phyloP scores from a whole-genome alignment of 345 rosid genomes.

The Rhodomyrtus tomentosa region DNA sequence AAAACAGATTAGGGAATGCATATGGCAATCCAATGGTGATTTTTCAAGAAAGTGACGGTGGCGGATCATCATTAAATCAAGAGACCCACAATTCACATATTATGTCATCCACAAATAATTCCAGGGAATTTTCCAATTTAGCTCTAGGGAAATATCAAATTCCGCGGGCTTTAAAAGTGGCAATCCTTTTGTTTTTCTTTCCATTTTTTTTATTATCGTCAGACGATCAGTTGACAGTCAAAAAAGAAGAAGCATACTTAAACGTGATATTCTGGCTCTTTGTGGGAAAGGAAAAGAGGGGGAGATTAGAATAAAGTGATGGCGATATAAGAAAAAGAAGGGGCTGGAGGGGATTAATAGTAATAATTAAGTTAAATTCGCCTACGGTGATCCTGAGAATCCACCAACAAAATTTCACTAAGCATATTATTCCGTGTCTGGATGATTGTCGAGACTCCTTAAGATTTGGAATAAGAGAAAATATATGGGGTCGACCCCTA shows the following conservation, averaged over 20 bases:
- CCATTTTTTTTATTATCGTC: background rate
- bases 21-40: background rate
- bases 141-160: background rate
- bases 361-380: conserved; percentile 8
- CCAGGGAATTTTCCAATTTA: background rate
- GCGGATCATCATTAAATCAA: background rate
- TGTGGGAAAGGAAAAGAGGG: background rate
- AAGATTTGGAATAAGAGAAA: conserved; percentile 19
- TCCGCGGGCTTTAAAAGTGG: background rate
- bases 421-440: conserved; percentile 19
- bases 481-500: background rate
- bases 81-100: background rate
- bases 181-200: background rate
- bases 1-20: background rate
- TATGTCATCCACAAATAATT: background rate
- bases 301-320: conserved; percentile 18
- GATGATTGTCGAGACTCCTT: conserved; percentile 20
- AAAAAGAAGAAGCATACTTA: conserved; percentile 1
- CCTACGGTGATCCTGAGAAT: conserved; percentile 20
- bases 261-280: background rate
- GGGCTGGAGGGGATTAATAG: too few relatives aligned
- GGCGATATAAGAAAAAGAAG: conserved; percentile 8
- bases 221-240: background rate
- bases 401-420: conserved; percentile 2
- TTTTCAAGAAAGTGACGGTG: background rate